Evolutionary conservation across 2,329 filamentous ascomycete species (phyloP), one percentile per base, ranked within the genome.

Genomic region (Colletotrichum lentis): DNA sequence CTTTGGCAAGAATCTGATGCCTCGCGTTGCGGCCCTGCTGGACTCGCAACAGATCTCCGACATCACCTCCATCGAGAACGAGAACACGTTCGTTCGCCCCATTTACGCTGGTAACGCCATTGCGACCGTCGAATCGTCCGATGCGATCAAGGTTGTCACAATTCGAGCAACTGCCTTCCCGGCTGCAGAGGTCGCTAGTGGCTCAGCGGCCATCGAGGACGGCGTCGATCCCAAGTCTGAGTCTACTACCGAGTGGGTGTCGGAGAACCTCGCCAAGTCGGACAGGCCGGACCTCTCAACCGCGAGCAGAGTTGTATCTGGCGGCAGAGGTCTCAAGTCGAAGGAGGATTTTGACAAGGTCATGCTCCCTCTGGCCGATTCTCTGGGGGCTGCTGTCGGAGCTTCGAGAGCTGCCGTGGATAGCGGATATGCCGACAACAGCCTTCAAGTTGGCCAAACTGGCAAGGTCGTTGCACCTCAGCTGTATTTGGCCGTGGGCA

Each of bases 21-120:
- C 96, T 46, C 90, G 96, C 70, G 92, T 97, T 18, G 93, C 96
- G 22, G 96, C 96, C 22, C 83, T 99, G 64, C 85, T 99, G 67
- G 96, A 99, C 78, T 89, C 91, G 43, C 94, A 97, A 81, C 94
- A 97, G 77, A 89, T 99, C 70, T 97, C 94, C 52, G 96, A 99
- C 78, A 92, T 98, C 73, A 97, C 90, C 20, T 85, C 81, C 1
- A 91, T 99, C 76, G 89, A 97, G 80, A 88, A 88, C 79, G 94
- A 97, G 79, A 94, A 95, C 79, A 97, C 93, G 14, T 99, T 99
- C 76, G 91, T 97, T 63, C 91, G 96, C 65, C 95, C 96, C 35
- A 97, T 99, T 76, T 99, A 99, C 79, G 96, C 96, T 66, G 96
- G 96, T 63, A 99, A 99, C 77, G 96, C 95, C 55, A 97, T 99